Evolutionary conservation across 176 grass and related monocot genomes (phyloP), one percentile per base, ranked within the genome.

Genomic region (Panicum miliaceum): DNA sequence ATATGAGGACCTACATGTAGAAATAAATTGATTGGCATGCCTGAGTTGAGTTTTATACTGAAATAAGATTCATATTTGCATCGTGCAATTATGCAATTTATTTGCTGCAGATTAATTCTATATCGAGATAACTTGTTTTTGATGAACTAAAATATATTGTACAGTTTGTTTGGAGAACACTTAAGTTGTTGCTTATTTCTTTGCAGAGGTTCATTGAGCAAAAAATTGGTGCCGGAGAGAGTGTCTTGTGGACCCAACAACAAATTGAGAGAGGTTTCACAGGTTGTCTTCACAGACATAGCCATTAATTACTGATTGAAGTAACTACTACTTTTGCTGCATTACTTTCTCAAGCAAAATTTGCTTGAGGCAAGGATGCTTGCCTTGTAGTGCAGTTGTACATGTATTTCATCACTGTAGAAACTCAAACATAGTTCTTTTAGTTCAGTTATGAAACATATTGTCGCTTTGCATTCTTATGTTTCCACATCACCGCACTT

Each of bases 181-280:
- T 59, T 66, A 58, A 26, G 38, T 12, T 56, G 61, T 13, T 75
- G 23, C 52, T 29, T 84, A 20, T 29, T 25, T 87, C 18, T 27
- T 68, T 80, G 68, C 89, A 90, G 89, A 84, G 84, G 26, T 87
- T 70, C 51, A 90, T 90, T 75, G 75, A 87, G 61, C 68, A 90
- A 62, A 87, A 84, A 53, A 20, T 87, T 75, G 81, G 89, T 53
- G 54, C 80, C n/a, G 84, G 52, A 42, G 84, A 90, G 80, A 75
- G 62, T 38, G 3, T 87, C 52, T 54, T 69, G 27, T 90, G 80
- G 84, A 67, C 12, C 46, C 75, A 90, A 76, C 80, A 87, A 76
- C 80, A 90, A 71, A 87, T 84, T 12, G 75, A 87, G 53, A 84
- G 80, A 87, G 89, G 84, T 80, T 87, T 87, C 84, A 87, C 84